These are phyloP conservation scores for Teratosphaeria zuluensis DNA, from an alignment of 2,329 filamentous ascomycete species.

Conservation along the genomic window DNA sequence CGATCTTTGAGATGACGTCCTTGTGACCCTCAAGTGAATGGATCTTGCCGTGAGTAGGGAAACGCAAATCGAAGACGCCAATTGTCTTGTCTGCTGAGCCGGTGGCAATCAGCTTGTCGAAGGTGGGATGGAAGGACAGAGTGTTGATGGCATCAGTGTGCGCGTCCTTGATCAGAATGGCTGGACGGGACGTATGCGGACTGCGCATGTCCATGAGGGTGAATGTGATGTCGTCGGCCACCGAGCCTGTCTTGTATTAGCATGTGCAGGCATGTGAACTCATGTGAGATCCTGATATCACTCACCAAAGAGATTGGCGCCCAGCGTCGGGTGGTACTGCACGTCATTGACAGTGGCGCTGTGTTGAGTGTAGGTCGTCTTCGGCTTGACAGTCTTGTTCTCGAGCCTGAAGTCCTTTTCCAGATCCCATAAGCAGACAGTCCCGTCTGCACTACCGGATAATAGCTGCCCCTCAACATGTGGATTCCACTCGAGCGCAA, in stretches of 20 bases:
- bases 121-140: constrained; percentile 85
- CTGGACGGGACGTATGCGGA: constrained; percentile 41
- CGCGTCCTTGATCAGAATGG: constrained; percentile 60
- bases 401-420: constrained; percentile 58
- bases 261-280: not conserved
- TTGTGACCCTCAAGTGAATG: constrained; percentile 83
- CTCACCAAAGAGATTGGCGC: constrained; percentile 61
- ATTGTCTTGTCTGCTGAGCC: constrained; percentile 94
- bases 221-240: constrained; percentile 88
- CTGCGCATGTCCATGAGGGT: constrained; percentile 81
- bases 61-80: constrained; percentile 83
- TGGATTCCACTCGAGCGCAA: constrained; percentile 87
- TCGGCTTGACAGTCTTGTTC: constrained; percentile 60
- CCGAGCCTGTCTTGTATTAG: constrained; percentile 45
- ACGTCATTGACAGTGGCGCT: constrained; percentile 91
- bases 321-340: constrained; percentile 79
- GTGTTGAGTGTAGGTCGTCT: constrained; percentile 76
- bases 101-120: constrained; percentile 83
- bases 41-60: constrained; percentile 61
- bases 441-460: constrained; percentile 85
- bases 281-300: not conserved
- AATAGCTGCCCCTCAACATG: constrained; percentile 71
- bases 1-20: constrained; percentile 80
- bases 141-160: constrained; percentile 92
- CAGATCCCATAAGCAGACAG: constrained; percentile 87